Conservation (phyloP, 805 yeast species). For the Candida xyloterini region DNA sequence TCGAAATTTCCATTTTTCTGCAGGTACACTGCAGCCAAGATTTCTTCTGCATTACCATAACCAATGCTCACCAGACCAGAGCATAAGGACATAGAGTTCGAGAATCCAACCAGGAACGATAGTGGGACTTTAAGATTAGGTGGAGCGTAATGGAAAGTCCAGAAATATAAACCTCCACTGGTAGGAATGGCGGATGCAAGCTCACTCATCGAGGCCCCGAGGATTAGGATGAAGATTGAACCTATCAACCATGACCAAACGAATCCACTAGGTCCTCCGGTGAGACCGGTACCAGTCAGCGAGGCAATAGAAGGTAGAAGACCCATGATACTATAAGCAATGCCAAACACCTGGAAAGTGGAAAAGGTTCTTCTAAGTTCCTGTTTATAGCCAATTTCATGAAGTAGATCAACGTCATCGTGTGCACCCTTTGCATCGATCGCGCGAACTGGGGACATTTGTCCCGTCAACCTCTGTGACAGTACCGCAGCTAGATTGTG, state of each 20-base stretch:
- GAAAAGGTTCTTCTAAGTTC: constrained; percentile 61
- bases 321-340: constrained; percentile 73
- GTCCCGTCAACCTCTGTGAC: constrained; percentile 6
- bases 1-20: constrained; percentile 51
- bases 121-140: constrained; percentile 46
- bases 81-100: constrained; percentile 63
- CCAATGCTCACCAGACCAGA: constrained; percentile 67
- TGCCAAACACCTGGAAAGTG: constrained; percentile 63
- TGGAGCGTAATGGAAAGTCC: constrained; percentile 69
- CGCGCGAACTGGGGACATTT: constrained; percentile 27
- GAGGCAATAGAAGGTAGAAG: constrained; percentile 63
- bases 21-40: constrained; percentile 54
- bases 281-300: constrained; percentile 47
- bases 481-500: constrained; percentile 3
- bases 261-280: constrained; percentile 62
- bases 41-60: constrained; percentile 63
- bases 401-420: constrained; percentile 37
- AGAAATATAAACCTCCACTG: constrained; percentile 69
- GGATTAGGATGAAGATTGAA: constrained; percentile 49
- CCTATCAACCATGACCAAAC: constrained; percentile 75
- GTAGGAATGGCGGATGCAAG: constrained; percentile 71
- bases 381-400: constrained; percentile 67
- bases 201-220: constrained; percentile 65
- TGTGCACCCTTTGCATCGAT: constrained; percentile 28
- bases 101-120: constrained; percentile 62